Evolutionary conservation across 805 yeast genomes (phyloP), one percentile per base, ranked within the genome.

Genomic region (Martiniozyma abietophila): DNA sequence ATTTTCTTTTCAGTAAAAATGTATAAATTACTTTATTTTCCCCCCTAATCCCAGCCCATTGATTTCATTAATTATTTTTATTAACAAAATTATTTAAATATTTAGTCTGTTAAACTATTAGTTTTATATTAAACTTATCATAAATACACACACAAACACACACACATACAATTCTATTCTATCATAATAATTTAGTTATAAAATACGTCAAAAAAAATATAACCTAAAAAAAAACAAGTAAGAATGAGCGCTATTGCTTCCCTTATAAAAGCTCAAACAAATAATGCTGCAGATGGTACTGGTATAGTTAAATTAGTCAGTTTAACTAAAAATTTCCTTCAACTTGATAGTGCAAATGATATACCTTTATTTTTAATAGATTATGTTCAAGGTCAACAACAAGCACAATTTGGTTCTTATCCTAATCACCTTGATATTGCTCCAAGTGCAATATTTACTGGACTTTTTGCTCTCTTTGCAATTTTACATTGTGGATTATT

Each of bases 351-450:
- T 8, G 28, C 35, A 3, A 27, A 35, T 0, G 44, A 51, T 14
- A 56, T 71, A 19, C 80, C 82, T 2, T 36, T 28, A 4, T 47
- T 43, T 4, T 51, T 74, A 34, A 39, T 59, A 5, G 49, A 54
- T 2, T 62, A 59, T 33, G 64, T 62, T 9, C 38, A 62, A 25
- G 54, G 49, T 4, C 40, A 50, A 21, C 78, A 74, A 48, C 64
- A 60, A 34, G 58, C 72, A 6, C 51, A 76, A 27, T 78, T 77
- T 56, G 88, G 88, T 8, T 71, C 71, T 6, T 80, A 77, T 47
- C 83, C 85, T 3, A 46, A 47, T 18, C 29, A 29, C 16, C 51
- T 47, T 10, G 89, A 80, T 53, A 50, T 63, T 9, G 83, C 74
- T 2, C 86, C 86, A 3, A 59, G 69, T 36, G 71, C 72, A 2